phyloP scores from a whole-genome alignment of 179 eudicot species.

The Camellia oleifera region DNA sequence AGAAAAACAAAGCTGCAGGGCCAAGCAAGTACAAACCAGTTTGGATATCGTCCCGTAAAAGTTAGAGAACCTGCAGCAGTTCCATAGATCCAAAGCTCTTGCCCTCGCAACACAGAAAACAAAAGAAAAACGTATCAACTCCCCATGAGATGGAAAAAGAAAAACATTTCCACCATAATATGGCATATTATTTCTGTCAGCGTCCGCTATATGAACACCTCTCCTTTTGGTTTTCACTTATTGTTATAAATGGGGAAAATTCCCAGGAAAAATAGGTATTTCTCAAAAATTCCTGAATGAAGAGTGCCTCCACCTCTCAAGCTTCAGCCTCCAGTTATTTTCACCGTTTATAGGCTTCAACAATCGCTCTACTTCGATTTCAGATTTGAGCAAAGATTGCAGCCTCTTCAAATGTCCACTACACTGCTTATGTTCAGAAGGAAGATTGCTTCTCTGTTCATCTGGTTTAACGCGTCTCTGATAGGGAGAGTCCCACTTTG shows the following conservation, averaged over 20 bases:
- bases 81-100: not conserved
- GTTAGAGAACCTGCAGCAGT: not conserved
- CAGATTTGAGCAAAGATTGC: constrained; percentile 54
- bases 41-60: not conserved
- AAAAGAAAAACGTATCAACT: not conserved
- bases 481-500: constrained; percentile 82
- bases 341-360: constrained; percentile 51
- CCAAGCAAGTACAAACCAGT: not conserved
- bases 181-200: not conserved
- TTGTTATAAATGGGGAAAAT: not conserved
- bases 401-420: constrained; percentile 55
- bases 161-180: constrained; percentile 11
- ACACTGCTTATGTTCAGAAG: constrained; percentile 52
- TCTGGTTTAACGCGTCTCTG: constrained; percentile 41
- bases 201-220: not conserved
- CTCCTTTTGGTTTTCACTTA: not conserved
- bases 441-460: constrained; percentile 20
- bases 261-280: not conserved
- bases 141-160: constrained; percentile 14
- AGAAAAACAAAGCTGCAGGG: constrained; percentile 3
- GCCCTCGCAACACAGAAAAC: not conserved
- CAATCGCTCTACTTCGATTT: constrained; percentile 41
- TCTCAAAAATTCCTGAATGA: constrained; percentile 44
- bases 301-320: constrained; percentile 40
- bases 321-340: constrained; percentile 39